Base-by-base conservation (phyloP, 345 rosid genomes). In the Ceriops tagal region DNA sequence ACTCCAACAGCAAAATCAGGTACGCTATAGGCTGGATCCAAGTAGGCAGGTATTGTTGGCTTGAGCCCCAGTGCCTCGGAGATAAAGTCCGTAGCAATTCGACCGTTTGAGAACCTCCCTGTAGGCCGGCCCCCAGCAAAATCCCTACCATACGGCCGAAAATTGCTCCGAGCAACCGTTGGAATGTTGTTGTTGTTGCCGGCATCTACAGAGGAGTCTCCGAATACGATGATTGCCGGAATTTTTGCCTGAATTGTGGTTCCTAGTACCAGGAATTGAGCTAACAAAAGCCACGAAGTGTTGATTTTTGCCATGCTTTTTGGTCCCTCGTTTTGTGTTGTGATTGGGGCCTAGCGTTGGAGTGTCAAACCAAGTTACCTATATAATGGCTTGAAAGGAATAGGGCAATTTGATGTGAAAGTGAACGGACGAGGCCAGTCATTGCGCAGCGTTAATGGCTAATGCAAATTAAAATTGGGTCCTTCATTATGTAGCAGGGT, bases 41-140 rank as follows among this genome's bases (percentile, higher is more conserved):
- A 66, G 72, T 71, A 76, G 4, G 79, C 69, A 5, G 79, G 79
- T 3, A 76, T 37, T 3, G 68, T 31, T 22, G 79, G 61, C 66
- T 62, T 71, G n/a, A 76, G 58, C 20, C 79, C 79, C 30, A 76
- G 15, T 2, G 58, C 62, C 58, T 76, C 72, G 16, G 79, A 71
- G 22, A 71, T 71, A 20, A 55, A 76, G 51, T 76, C 79, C 1
- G 71, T 46, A 10, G 79, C 51, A 26, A 76, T 67, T 28, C 65
- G 64, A 3, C 79, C 79, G 18, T 76, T 76, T 6, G 75, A 71
- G 64, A 76, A 76, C 46, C 79, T 68, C 11, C 77, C 77, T 1
- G 77, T 68, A 3, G 77, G 64, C 64, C 19, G 20, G 21, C 77
- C 77, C 0, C 77, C 77, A 0, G 26, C 24, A 8, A 74, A 74